Evolutionary conservation across 257 asterid species (phyloP).

Genomic region (Solanum virginianum): DNA sequence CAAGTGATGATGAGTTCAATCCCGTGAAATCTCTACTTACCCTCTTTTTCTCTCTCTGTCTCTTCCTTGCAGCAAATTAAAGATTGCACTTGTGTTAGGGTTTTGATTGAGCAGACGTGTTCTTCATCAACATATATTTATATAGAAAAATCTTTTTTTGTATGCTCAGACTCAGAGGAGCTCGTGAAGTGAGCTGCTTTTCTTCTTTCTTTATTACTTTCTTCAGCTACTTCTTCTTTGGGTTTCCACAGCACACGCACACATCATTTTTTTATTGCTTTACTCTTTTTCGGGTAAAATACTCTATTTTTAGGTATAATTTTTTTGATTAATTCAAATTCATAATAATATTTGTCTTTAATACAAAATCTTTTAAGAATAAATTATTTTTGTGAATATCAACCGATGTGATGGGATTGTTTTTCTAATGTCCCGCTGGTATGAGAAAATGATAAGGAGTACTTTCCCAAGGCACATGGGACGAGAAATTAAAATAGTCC

Average conservation of each 20-base stretch:
- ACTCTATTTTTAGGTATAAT: too few relatives aligned
- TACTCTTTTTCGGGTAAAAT: too few relatives aligned
- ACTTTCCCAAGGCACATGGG: too few relatives aligned
- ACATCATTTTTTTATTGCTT: not conserved
- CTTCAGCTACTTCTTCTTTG: constrained; percentile 9
- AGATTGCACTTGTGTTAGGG: not conserved
- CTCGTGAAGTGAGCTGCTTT: constrained; percentile 43
- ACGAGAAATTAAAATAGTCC: too few relatives aligned
- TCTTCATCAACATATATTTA: not conserved
- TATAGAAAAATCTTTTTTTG: constrained; percentile 9
- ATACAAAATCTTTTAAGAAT: too few relatives aligned
- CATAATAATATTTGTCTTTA: too few relatives aligned
- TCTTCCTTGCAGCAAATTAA: not conserved
- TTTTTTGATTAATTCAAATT: not conserved
- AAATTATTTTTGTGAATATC: too few relatives aligned
- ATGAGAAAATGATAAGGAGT: too few relatives aligned
- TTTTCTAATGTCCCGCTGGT: too few relatives aligned
- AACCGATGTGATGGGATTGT: too few relatives aligned
- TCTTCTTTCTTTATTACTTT: constrained; percentile 4
- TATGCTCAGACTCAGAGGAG: not conserved
- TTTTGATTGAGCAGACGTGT: not conserved
- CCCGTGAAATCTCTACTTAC: constrained; percentile 37
- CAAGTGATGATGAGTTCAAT: not conserved
- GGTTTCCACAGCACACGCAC: constrained; percentile 3
- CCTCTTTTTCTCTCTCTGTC: not conserved